Base-by-base conservation (phyloP, 768 basidiomycete genomes). In the Auriscalpium orientale region DNA sequence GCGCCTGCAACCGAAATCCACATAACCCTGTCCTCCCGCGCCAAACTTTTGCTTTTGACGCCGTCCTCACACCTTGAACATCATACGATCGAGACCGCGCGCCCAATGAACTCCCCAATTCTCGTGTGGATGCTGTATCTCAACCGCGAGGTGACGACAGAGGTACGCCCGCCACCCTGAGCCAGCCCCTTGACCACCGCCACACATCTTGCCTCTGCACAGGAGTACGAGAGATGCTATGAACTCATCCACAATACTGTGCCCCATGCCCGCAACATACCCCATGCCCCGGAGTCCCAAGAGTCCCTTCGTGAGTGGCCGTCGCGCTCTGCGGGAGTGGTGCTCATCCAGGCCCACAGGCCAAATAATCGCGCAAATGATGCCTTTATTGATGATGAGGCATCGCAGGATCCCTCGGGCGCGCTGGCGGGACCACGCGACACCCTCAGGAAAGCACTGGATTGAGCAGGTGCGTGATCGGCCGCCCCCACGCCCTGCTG, bases 341-440 rank as follows among this genome's bases (percentile, higher is more conserved):
- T 28, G 20, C 13, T 56, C 47, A 51, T 44, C 43, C 35, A 55
- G 38, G 45, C 50, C 20, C 46, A 37, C 68, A 90, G 89, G 87
- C 20, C 79, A 80, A 65, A 72, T 87, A 62, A 83, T 91, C 67
- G 82, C 83, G 16, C 76, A 84, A 61, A 84, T 90, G 75, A 71
- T 91, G 10, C 89, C 89, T 0, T 72, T 90, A 12, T 82, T 90
- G 62, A 89, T 91, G 89, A 90, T 90, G 89, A 74, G 88, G 15
- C 89, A 90, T 67, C 76, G 88, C 54, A 82, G 89, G 40, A 86
- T 90, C 69, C 86, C 89, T 1, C 76, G 88, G 18, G 71, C 83
- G 12, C 83, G 85, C 59, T 91, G 89, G 89, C 75, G 77, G 56
- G 87, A 89, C 59, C 77, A 77, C 55, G 69, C 74, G 22, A 85